A percentile compares a stretch with the other conserved stretches of the same genome.
phyloP scores from a whole-genome alignment of 2,329 filamentous ascomycete species.

The Neobulgaria alba region DNA sequence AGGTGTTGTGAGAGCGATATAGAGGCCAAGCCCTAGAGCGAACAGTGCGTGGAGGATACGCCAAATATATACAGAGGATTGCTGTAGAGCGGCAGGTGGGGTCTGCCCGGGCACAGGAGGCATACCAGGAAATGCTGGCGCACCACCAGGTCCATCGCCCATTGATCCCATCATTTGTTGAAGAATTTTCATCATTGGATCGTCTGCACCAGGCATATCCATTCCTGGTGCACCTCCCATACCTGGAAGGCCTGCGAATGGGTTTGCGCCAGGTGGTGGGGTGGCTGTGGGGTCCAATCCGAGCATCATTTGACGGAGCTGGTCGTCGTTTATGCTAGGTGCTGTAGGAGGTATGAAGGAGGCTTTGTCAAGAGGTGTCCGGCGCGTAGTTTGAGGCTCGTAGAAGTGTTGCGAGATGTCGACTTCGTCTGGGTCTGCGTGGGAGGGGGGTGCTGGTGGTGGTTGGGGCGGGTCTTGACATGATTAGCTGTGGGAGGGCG shows the following conservation, averaged over 20 bases:
- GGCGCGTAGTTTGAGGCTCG: slow-evolving; percentile 40
- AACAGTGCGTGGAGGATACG: slow-evolving; percentile 66
- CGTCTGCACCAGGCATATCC: slow-evolving; percentile 34
- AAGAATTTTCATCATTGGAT: slow-evolving; percentile 68
- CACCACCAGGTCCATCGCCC: slow-evolving; percentile 25
- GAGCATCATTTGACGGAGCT: slow-evolving; percentile 57
- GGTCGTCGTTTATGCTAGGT: slow-evolving; percentile 41
- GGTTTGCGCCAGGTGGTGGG: slow-evolving; percentile 24
- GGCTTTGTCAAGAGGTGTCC: slow-evolving; percentile 26
- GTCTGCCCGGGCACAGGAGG: slow-evolving; percentile 31
- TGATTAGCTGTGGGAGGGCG: slow-evolving; percentile 2
- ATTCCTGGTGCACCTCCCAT: slow-evolving; percentile 20
- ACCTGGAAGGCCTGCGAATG: slow-evolving; percentile 28
- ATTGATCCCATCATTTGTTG: slow-evolving; percentile 56
- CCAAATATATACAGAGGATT: slow-evolving; percentile 49
- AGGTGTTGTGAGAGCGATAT: slow-evolving; percentile 59
- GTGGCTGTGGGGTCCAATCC: slow-evolving; percentile 38
- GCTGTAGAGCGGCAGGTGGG: slow-evolving; percentile 22
- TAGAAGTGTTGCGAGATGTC: slow-evolving; percentile 70
- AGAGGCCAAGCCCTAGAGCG: slow-evolving; percentile 60
- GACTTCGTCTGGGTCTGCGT: slow-evolving; percentile 64
- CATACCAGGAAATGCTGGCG: slow-evolving; percentile 33
- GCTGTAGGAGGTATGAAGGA: slow-evolving; percentile 17
- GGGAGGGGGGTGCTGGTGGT: slow-evolving; percentile 27
- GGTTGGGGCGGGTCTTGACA: slow-evolving; percentile 30